A percentile compares a stretch with the other conserved stretches of the same genome.
phyloP scores from a whole-genome alignment of 768 basidiomycete species.

The Russula sp. region DNA sequence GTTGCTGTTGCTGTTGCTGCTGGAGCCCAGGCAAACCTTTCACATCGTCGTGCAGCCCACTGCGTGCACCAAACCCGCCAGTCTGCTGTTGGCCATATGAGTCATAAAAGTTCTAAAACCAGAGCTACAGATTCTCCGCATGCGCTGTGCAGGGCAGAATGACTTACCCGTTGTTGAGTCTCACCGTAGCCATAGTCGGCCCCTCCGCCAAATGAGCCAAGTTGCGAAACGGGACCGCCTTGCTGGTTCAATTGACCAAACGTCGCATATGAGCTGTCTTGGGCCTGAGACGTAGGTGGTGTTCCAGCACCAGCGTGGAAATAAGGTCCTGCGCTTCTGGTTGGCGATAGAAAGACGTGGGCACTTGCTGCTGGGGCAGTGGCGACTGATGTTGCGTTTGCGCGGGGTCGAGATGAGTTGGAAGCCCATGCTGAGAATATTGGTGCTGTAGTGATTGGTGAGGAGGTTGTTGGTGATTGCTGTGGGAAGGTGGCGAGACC shows the following conservation, averaged over 20 bases:
- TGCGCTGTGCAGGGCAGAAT: constrained; percentile 7
- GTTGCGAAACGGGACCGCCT: constrained; percentile 45
- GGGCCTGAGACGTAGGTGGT: constrained; percentile 63
- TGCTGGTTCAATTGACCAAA: constrained; percentile 62
- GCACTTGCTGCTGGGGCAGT: constrained; percentile 40
- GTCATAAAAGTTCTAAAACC: constrained; percentile 68
- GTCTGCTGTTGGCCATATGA: constrained; percentile 55
- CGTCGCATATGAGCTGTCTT: constrained; percentile 59
- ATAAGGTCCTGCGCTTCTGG: constrained; percentile 56
- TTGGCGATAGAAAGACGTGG: constrained; percentile 68
- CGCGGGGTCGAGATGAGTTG: constrained; percentile 61
- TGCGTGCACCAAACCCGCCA: constrained; percentile 62
- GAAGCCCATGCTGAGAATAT: constrained; percentile 64
- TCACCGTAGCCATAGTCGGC: constrained; percentile 71
- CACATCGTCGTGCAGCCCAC: constrained; percentile 70
- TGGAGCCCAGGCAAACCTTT: constrained; percentile 65
- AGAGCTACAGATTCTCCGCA: constrained; percentile 30
- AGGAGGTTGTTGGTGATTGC: constrained; percentile 41
- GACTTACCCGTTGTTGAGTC: constrained; percentile 57
- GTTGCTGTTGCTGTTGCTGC: constrained; percentile 55
- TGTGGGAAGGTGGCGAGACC: constrained; percentile 31
- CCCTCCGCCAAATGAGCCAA: constrained; percentile 51
- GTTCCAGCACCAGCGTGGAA: constrained; percentile 65
- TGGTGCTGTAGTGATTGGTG: constrained; percentile 44
- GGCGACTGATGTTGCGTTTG: constrained; percentile 44